Base-by-base conservation (phyloP, 352 stramenopile genomes). In the Globisporangium carolinianum region DNA sequence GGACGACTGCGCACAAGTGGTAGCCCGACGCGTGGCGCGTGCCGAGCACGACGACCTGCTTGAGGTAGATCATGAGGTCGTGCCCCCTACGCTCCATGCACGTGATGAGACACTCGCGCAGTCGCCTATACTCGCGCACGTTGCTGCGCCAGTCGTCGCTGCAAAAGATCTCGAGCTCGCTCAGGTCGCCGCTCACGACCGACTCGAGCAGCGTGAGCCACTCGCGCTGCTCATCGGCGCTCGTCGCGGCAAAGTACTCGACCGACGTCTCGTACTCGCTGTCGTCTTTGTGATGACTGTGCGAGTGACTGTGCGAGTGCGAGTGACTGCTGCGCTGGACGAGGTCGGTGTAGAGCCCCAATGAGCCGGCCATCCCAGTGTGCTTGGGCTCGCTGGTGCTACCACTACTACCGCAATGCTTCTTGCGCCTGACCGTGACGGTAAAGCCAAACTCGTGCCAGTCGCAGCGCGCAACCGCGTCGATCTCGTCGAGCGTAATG, bases 111-210 rank as follows among this genome's bases (percentile, higher is more conserved):
- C 77, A 89, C 61, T 91, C 75, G 51, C 85, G 79, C 55, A 94
- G 66, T 2, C 71, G 76, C 8, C 80, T 71, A 66, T 93, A 94
- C 58, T 93, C 83, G 38, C 80, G 78, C 36, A 94, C 77, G 55
- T 93, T 94, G 71, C 78, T 91, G n/a, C 83, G 78, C 85, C 85
- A 94, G 57, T 94, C 85, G 62, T 94, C 85, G 58, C 77, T 91
- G 64, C 85, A 94, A 52, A 94, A 94, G 18, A 94, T 90, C 57
- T 94, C 85, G 8, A 94, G 62, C 51, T 89, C 85, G 42, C 83
- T 84, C 38, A 93, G 59, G 59, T 94, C 83, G 7, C 85, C 85
- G 41, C 86, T 77, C 61, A 94, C 87, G 38, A 90, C 83, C 17
- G 79, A 72, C 53, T 89, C 68, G 45, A 94, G 53, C 37, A 87